Evolutionary conservation across 2,329 filamentous ascomycete genomes (phyloP), one percentile per base, ranked within the genome.

Genomic region (Hypoxylon sp.): DNA sequence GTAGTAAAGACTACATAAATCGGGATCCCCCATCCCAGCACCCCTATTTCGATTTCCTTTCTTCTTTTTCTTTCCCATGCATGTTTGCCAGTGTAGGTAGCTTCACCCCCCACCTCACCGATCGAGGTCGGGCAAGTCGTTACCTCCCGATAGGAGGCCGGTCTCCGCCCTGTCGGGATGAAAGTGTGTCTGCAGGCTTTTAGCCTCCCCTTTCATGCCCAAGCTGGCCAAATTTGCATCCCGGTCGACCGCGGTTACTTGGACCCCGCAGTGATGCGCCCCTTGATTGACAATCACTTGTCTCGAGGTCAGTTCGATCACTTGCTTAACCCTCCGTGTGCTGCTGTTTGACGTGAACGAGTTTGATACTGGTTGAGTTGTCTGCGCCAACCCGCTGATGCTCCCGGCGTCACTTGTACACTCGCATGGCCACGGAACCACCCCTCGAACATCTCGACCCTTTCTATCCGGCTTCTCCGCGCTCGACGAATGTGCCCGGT

Each of bases 111-210:
- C 58, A 59, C 56, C 63, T 60, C 55, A 29, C 29, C 46, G 47
- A n/a, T n/a, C 29, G 59, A 62, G 63, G 53, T 60, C 64, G 64
- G 50, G 63, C 63, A 67, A 40, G 64, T 64, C 48, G 59, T 54
- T 55, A 51, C 48, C 59, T 66, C 63, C 61, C 55, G 25, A 54
- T 51, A 40, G 53, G 57, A 51, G 47, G 55, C 60, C 55, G 41
- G 13, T 41, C 5, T 43, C 26, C 36, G 45, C 46, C 42, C 34
- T 32, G 44, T 35, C 8, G 30, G 56, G 55, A 59, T 54, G 51
- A 40, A n/a, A 40, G 32, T 4, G 55, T 49, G 55, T 50, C n/a
- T 32, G 43, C 13, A 55, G 53, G 41, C 25, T 5, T n/a, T 7
- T 16, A 27, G n/a, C 42, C 54, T 57, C 57, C 54, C 51, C 44